A percentile compares a stretch with the other conserved stretches of the same genome.
Conservation (phyloP, 2,329 filamentous ascomycete genomes). For the Aureobasidium uvarum region DNA sequence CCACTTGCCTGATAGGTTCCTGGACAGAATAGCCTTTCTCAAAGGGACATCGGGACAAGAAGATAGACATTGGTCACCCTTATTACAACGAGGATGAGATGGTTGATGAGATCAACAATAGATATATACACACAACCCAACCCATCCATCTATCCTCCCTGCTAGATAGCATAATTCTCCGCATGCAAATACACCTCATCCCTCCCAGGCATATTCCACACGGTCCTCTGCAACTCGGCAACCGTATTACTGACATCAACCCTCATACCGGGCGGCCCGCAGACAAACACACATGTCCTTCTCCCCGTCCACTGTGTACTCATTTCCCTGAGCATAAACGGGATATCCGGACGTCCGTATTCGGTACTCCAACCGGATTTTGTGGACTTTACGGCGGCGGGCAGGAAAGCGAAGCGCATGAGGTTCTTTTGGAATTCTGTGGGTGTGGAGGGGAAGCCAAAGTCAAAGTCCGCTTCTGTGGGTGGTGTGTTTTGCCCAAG, state of each 20-base stretch:
- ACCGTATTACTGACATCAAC: constrained; percentile 85
- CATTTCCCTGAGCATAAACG: constrained; percentile 81
- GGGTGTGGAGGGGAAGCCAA: constrained; percentile 77
- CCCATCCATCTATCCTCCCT: neutral
- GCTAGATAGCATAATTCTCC: constrained; percentile 79
- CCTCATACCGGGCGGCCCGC: constrained; percentile 82
- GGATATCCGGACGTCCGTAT: constrained; percentile 85
- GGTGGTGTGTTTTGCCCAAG: constrained; percentile 24
- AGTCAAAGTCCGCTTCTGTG: constrained; percentile 42
- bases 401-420: constrained; percentile 85
- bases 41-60: too few species aligned
- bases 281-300: constrained; percentile 87
- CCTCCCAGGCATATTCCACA: constrained; percentile 60
- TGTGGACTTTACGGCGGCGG: constrained; percentile 47
- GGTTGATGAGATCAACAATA: neutral
- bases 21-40: too few species aligned
- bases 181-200: constrained; percentile 95
- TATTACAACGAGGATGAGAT: neutral
- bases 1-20: too few species aligned
- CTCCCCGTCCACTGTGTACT: constrained; percentile 76
- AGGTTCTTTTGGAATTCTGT: constrained; percentile 85
- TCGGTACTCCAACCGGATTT: constrained; percentile 84
- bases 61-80: too few species aligned
- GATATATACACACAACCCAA: neutral
- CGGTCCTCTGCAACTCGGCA: constrained; percentile 74